A percentile compares a stretch with the other conserved stretches of the same genome.
Conservation (phyloP, 441 rosid species). For the Populus hybrid region DNA sequence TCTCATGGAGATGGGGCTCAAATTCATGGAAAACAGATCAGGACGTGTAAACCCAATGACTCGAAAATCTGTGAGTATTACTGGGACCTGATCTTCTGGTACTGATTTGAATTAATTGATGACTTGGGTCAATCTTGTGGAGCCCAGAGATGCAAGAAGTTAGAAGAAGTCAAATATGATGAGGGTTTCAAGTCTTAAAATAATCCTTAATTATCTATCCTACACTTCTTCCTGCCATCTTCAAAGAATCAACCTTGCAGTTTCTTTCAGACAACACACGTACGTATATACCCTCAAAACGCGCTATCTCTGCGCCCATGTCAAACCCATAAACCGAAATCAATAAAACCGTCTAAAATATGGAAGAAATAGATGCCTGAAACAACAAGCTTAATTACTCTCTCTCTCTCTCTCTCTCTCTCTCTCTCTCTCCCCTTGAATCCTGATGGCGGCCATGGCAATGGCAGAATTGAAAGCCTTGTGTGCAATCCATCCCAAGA, state of each 20-base stretch:
- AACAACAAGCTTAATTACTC: not conserved
- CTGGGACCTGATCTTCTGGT: no score
- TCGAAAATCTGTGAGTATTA: no score
- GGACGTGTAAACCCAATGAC: no score
- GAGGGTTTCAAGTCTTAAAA: not conserved
- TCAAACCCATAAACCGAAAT: not conserved
- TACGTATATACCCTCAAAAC: not conserved
- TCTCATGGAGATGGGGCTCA: no score
- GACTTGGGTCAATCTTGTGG: not conserved
- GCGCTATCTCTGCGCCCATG: conserved; percentile 2
- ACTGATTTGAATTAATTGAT: no score
- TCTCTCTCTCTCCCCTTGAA: not conserved
- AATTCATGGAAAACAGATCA: no score
- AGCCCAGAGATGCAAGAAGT: not conserved
- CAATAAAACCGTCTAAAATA: not conserved
- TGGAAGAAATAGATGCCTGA: not conserved
- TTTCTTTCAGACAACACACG: not conserved
- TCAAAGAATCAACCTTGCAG: conserved; percentile 25
- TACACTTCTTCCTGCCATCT: conserved; percentile 22
- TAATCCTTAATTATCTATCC: not conserved
- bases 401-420: not conserved
- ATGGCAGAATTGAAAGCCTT: conserved; percentile 7
- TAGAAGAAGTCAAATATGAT: not conserved
- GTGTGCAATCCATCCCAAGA: conserved; percentile 10
- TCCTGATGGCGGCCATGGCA: not conserved